Base-by-base conservation (phyloP, 768 basidiomycete genomes). In the Hericium erinaceus region DNA sequence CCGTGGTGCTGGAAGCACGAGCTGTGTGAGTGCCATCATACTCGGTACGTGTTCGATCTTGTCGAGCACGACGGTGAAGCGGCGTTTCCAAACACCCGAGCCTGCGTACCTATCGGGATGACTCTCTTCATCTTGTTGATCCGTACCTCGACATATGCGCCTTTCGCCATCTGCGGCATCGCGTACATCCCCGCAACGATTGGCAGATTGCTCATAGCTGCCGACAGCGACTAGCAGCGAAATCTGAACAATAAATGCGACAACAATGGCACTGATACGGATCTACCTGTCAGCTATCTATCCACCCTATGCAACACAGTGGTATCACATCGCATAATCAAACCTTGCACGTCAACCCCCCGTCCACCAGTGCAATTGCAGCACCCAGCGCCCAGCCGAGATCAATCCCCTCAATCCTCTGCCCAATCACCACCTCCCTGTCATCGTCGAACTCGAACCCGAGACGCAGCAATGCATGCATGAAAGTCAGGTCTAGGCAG, bases 401-500 rank as follows among this genome's bases (percentile, higher is more conserved):
- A 79, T 97, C 95, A 2, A 94, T 95, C 20, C 85, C 90, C 28
- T 76, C 76, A 50, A 98, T 80, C 77, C 88, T 81, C 77, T 98
- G 98, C 65, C 88, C 95, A 24, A 95, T 80, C 72, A 70, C 74
- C 38, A 92, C 82, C 60, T 85, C 78, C 59, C 93, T 69, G 20
- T 71, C 75, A 44, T 81, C 84, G 13, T 72, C 77, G 68, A 98
- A 86, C 74, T 95, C 97, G 72, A 98, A 99, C 37, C 95, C 95
- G 2, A 92, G 75, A 58, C 87, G 77, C 57, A 98, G 70, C 60
- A 99, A 70, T 50, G 83, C 85, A 66, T 97, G 84, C 94, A 93
- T 92, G 70, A 95, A 99, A 44, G 92, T 98, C 66, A 98, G 70
- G 69, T 99, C 95, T 41, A 98, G 78, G 69, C 97, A 99, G 78